A percentile compares a stretch with the other conserved stretches of the same genome.
Conservation (phyloP, 768 basidiomycete genomes). For the Lactifluus piperatus region DNA sequence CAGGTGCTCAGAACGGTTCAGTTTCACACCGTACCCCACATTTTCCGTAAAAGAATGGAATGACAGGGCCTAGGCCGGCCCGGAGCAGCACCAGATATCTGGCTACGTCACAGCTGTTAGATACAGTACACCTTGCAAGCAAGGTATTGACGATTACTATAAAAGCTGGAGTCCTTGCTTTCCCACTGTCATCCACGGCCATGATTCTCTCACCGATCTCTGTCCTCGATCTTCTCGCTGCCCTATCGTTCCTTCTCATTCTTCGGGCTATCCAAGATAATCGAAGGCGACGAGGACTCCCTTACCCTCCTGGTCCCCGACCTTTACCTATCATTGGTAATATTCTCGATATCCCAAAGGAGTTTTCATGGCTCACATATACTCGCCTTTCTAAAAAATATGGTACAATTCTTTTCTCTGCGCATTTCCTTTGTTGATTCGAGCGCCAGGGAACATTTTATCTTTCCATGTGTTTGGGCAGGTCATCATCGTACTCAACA, state of each 20-base stretch:
- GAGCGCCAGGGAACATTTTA: background rate
- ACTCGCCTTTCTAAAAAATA: background rate
- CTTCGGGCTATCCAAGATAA: background rate
- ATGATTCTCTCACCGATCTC: background rate
- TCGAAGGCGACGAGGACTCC: background rate
- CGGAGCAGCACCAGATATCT: too few relatives aligned
- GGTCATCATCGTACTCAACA: conserved; percentile 42
- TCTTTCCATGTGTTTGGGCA: conserved; percentile 34
- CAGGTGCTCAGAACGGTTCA: too few relatives aligned
- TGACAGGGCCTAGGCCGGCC: too few relatives aligned
- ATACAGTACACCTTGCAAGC: too few relatives aligned
- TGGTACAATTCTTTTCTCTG: background rate
- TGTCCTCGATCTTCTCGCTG: background rate
- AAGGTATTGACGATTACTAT: too few relatives aligned
- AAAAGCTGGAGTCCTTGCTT: too few relatives aligned
- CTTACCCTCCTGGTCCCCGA: conserved; percentile 3
- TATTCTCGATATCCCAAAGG: conserved; percentile 1
- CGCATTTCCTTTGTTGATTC: background rate
- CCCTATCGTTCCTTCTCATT: background rate
- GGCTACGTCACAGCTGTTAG: too few relatives aligned
- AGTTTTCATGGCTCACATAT: background rate
- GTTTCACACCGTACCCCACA: too few relatives aligned
- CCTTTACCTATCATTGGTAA: conserved; percentile 4
- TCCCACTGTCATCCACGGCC: too few relatives aligned
- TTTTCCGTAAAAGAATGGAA: too few relatives aligned